phyloP scores from a whole-genome alignment of 805 yeast genomes.

The Ogataea ganodermae region DNA sequence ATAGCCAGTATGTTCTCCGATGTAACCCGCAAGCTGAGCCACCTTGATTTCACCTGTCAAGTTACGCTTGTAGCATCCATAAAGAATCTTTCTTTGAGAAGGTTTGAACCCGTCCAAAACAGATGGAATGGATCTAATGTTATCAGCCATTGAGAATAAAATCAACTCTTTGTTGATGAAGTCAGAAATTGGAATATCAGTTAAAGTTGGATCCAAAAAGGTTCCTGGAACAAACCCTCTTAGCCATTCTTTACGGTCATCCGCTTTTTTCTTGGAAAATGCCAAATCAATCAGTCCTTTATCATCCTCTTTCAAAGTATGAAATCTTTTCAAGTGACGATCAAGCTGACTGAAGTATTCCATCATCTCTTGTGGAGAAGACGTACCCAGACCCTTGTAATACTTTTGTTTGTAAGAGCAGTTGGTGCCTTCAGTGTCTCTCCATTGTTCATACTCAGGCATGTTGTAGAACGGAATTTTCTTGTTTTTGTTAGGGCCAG shows the following conservation, averaged over 20 bases:
- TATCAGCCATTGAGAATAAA: conserved; percentile 94
- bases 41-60: conserved; percentile 80
- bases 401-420: conserved; percentile 91
- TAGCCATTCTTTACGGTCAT: conserved; percentile 96
- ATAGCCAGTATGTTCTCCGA: conserved; percentile 85
- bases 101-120: conserved; percentile 95
- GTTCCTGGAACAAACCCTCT: conserved; percentile 92
- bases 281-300: conserved; percentile 83
- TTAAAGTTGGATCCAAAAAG: conserved; percentile 75
- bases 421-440: conserved; percentile 73
- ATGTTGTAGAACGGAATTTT: conserved; percentile 81
- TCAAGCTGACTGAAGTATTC: conserved; percentile 87
- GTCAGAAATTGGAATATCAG: conserved; percentile 84
- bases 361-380: conserved; percentile 76
- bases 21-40: conserved; percentile 86
- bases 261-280: conserved; percentile 92
- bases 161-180: conserved; percentile 95
- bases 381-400: conserved; percentile 98
- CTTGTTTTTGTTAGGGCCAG: conserved; percentile 53
- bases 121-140: conserved; percentile 91
- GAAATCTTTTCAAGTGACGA: conserved; percentile 82
- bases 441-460: conserved; percentile 96
- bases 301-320: conserved; percentile 77
- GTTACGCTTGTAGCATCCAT: conserved; percentile 82
- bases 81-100: conserved; percentile 92